Percentiles rank a stretch among this genome's conserved stretches.
Conservation (phyloP, 2,329 filamentous ascomycete genomes). For the Paraphoma chrysanthemicola region DNA sequence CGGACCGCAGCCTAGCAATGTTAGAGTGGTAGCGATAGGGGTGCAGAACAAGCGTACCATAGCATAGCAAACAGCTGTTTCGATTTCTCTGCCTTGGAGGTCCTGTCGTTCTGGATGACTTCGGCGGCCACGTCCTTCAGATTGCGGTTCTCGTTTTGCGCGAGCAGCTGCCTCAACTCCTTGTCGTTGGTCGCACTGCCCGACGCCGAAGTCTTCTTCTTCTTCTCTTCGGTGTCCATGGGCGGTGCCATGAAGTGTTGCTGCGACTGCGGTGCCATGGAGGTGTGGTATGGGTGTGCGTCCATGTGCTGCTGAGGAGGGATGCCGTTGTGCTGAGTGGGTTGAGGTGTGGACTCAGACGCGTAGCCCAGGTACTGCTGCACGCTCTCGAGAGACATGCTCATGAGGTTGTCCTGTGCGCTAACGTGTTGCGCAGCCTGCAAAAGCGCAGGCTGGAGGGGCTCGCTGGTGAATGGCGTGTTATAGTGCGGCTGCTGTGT, state of each 20-base stretch:
- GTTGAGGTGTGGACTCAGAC: conserved; percentile 24
- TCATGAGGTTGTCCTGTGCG: conserved; percentile 41
- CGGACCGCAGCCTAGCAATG: conserved; percentile 70
- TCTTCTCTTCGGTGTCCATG: conserved; percentile 52
- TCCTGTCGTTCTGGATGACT: conserved; percentile 79
- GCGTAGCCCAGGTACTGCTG: conserved; percentile 43
- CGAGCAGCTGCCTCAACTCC: conserved; percentile 78
- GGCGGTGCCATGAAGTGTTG: conserved; percentile 30
- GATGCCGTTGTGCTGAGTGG: conserved; percentile 23
- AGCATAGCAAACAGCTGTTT: conserved; percentile 90
- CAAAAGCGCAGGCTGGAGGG: conserved; percentile 40
- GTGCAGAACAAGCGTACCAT: conserved; percentile 64
- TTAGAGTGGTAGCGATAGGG: conserved; percentile 28
- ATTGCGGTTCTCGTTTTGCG: conserved; percentile 70
- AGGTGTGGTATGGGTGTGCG: conserved; percentile 34
- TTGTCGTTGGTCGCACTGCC: conserved; percentile 81
- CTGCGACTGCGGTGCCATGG: conserved; percentile 31
- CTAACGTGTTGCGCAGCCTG: conserved; percentile 46
- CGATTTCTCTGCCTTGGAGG: conserved; percentile 80
- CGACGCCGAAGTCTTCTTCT: conserved; percentile 65
- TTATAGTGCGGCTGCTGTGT: conserved; percentile 36
- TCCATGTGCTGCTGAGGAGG: conserved; percentile 36
- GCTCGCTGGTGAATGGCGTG: conserved; percentile 33
- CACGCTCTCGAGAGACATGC: conserved; percentile 40
- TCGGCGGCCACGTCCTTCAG: conserved; percentile 77